Evolutionary conservation across 2,329 filamentous ascomycete genomes (phyloP).

Genomic region (Ophiostoma sp.): DNA sequence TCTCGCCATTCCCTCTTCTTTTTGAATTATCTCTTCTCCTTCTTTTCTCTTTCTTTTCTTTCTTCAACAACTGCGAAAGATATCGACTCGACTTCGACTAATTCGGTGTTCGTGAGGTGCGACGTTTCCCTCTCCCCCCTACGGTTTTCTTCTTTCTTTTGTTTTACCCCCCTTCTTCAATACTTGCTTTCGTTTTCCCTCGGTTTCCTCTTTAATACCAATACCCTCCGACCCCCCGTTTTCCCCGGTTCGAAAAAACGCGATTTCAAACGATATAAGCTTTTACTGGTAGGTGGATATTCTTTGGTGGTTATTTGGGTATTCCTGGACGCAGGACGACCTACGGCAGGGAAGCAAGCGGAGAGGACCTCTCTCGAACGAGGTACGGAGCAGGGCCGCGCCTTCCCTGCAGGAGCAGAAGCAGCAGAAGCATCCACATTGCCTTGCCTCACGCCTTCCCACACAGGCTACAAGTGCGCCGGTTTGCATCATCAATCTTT

Average conservation of each 20-base stretch:
- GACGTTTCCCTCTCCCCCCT: constrained; percentile 29
- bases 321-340: constrained; percentile 4
- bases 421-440: background rate
- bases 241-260: constrained; percentile 3
- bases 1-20: constrained; percentile 19
- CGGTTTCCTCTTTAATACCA: constrained; percentile 1
- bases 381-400: background rate
- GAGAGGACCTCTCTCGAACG: background rate
- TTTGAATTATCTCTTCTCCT: constrained; percentile 32
- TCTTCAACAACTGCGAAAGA: constrained; percentile 54
- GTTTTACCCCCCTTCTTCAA: constrained; percentile 14
- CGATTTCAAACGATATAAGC: constrained; percentile 20
- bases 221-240: constrained; percentile 3
- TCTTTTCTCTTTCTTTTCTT: constrained; percentile 31
- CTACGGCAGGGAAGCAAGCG: background rate
- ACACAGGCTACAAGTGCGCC: constrained; percentile 1
- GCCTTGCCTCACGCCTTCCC: background rate
- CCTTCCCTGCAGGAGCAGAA: constrained; percentile 2
- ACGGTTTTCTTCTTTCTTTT: constrained; percentile 18
- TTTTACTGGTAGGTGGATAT: constrained; percentile 25
- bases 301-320: background rate
- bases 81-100: constrained; percentile 39
- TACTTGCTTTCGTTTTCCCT: constrained; percentile 12
- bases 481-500: background rate
- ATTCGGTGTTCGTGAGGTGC: constrained; percentile 47